Conservation (phyloP, 805 yeast genomes). For the Ogataea degrootiae region DNA sequence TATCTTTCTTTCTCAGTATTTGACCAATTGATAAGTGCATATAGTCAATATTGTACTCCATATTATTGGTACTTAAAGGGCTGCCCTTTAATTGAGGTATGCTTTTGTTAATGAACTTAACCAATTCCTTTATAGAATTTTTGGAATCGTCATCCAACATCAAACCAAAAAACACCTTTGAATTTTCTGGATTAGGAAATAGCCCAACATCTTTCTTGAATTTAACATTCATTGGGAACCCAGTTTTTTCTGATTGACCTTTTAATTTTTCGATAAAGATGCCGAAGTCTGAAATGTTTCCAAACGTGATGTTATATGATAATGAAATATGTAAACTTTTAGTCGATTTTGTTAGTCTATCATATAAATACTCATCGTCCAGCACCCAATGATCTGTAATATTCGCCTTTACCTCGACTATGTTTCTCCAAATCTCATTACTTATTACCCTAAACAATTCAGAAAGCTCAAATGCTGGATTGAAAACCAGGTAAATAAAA, state of each 20-base stretch:
- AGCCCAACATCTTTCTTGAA: conserved; percentile 5
- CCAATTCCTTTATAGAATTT: not conserved
- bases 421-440: conserved; percentile 2
- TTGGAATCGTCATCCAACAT: conserved; percentile 6
- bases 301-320: conserved; percentile 15
- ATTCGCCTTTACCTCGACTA: not conserved
- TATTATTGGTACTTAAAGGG: conserved; percentile 1
- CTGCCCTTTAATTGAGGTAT: conserved; percentile 3
- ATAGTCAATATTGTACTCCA: conserved; percentile 1
- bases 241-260: no score
- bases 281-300: not conserved
- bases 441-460: not conserved
- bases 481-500: conserved; percentile 6
- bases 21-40: conserved; percentile 15
- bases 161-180: conserved; percentile 14
- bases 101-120: conserved; percentile 7
- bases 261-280: not conserved
- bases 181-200: conserved; percentile 13
- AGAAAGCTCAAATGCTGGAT: conserved; percentile 3
- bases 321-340: conserved; percentile 18
- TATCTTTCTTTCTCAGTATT: not conserved
- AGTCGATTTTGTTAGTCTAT: conserved; percentile 9
- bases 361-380: conserved; percentile 5
- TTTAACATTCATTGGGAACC: conserved; percentile 5
- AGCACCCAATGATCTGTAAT: not conserved